Conservation (phyloP, 306 rosid genomes). For the Inga oerstediana region DNA sequence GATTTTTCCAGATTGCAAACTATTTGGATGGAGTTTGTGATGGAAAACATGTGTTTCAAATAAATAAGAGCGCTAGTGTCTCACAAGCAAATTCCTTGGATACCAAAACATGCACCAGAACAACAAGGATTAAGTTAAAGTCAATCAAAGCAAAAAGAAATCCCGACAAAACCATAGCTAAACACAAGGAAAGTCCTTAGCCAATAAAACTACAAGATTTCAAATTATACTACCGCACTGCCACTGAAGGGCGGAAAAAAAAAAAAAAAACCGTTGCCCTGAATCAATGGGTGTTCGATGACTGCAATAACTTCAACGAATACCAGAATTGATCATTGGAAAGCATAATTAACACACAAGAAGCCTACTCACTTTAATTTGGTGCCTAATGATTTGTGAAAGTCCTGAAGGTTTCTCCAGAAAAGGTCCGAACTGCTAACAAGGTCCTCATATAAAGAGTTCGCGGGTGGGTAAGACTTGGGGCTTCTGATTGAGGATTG, state of each 20-base stretch:
- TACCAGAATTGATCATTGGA: background rate
- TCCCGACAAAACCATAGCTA: background rate
- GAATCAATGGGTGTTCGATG: too few species aligned
- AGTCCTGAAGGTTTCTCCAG: constrained; percentile 61
- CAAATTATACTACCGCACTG: background rate
- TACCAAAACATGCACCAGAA: background rate
- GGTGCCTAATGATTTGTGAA: constrained; percentile 58
- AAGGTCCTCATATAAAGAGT: constrained; percentile 58
- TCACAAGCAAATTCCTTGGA: background rate
- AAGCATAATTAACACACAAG: background rate
- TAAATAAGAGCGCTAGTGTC: background rate
- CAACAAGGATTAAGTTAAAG: background rate
- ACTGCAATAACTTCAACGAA: background rate
- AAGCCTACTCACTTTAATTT: constrained; percentile 51
- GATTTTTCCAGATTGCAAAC: background rate
- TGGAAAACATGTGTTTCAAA: background rate
- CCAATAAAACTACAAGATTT: background rate
- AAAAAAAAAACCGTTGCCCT: background rate
- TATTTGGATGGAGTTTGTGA: background rate
- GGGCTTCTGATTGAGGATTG: constrained; percentile 23
- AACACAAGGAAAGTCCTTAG: background rate
- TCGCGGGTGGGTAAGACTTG: constrained; percentile 56
- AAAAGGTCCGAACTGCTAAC: constrained; percentile 61
- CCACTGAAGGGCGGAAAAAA: background rate
- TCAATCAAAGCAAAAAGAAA: constrained; percentile 6